These are phyloP conservation scores for Nepenthes gracilis DNA, from an alignment of 148 eudicot genomes.

Conservation along the genomic window DNA sequence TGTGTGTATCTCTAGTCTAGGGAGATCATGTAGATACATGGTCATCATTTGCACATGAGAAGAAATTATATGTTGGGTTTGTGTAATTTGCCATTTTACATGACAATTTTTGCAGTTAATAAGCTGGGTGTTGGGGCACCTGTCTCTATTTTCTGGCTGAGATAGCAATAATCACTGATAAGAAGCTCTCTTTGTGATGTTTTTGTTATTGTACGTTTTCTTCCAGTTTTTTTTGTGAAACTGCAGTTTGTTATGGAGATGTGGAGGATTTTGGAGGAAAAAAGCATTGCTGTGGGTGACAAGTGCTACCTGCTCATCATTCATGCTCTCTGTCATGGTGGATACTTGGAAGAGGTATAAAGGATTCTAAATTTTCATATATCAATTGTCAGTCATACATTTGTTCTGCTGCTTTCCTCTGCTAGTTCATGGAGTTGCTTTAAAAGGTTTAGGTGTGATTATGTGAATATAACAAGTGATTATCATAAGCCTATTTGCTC, in stretches of 20 bases:
- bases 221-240: conserved; percentile 1
- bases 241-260: conserved; percentile 85
- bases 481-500: no score
- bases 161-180: no score
- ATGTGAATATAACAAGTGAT: background rate
- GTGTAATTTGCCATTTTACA: no score
- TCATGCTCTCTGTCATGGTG: conserved; percentile 68
- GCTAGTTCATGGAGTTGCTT: no score
- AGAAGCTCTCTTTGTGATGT: background rate
- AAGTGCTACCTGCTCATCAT: conserved; percentile 44
- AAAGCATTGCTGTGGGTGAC: conserved; percentile 27
- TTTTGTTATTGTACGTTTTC: background rate
- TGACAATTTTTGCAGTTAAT: no score
- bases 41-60: no score
- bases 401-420: background rate
- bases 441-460: background rate
- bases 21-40: no score
- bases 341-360: conserved; percentile 76
- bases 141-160: no score
- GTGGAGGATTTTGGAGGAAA: conserved; percentile 61
- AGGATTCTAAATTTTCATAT: background rate
- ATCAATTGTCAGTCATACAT: background rate
- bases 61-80: no score
- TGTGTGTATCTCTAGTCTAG: no score
- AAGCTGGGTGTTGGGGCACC: no score